phyloP scores from a whole-genome alignment of 2,329 filamentous ascomycete species.

The Aspergillaceae sp. region DNA sequence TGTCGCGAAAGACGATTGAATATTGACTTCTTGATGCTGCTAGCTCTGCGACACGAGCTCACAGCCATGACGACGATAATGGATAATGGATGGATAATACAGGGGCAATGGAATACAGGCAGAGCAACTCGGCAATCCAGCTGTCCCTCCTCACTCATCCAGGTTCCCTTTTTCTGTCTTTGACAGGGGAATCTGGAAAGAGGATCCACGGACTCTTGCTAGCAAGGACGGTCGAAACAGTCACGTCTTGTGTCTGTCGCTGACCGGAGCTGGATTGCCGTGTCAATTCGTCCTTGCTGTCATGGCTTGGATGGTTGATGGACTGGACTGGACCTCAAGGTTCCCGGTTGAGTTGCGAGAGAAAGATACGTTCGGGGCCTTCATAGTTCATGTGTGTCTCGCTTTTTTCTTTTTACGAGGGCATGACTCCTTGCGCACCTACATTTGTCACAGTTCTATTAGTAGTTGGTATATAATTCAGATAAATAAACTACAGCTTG shows the following conservation, averaged over 20 bases:
- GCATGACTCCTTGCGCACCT: slow-evolving; percentile 41
- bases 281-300: background rate
- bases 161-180: background rate
- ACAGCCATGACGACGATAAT: background rate
- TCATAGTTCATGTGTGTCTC: slow-evolving; percentile 39
- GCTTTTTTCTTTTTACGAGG: slow-evolving; percentile 28
- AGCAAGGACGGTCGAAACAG: slow-evolving; percentile 29
- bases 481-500: slow-evolving; percentile 21
- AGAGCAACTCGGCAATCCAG: slow-evolving; percentile 27
- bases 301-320: slow-evolving; percentile 5
- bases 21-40: no score
- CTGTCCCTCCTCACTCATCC: slow-evolving; percentile 19
- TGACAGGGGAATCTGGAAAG: background rate
- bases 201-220: slow-evolving; percentile 22
- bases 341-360: slow-evolving; percentile 26
- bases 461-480: background rate
- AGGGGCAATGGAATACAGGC: background rate
- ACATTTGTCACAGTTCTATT: slow-evolving; percentile 13
- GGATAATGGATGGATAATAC: background rate
- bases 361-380: slow-evolving; percentile 29
- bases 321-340: background rate
- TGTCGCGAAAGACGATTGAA: no score
- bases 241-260: slow-evolving; percentile 36
- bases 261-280: slow-evolving; percentile 30
- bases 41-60: background rate